phyloP scores from a whole-genome alignment of 176 grass and related monocot genomes.

The Metroxylon sagu region DNA sequence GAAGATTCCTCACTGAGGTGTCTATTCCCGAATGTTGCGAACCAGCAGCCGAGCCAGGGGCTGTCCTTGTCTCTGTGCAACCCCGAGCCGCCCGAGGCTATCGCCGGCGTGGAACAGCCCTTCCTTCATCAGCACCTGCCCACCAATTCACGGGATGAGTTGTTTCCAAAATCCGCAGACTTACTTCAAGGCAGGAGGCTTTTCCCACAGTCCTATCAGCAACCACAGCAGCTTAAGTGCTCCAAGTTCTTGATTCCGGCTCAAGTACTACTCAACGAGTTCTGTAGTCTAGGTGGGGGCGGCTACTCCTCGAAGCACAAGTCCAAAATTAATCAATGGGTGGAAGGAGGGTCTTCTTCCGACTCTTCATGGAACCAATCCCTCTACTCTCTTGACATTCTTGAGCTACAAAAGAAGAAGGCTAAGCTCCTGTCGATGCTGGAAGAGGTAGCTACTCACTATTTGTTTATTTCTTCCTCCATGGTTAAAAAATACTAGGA shows the following conservation, averaged over 20 bases:
- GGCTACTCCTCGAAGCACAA: conserved; percentile 16
- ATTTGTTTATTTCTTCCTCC: too few relatives aligned
- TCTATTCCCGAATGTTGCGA: not conserved
- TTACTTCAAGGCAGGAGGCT: not conserved
- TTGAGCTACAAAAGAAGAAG: conserved; percentile 84
- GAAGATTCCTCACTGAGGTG: conserved; percentile 15
- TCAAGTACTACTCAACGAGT: conserved; percentile 69
- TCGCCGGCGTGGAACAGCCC: not conserved
- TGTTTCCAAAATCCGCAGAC: not conserved
- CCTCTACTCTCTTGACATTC: conserved; percentile 48
- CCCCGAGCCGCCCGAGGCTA: not conserved
- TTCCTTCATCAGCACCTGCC: not conserved
- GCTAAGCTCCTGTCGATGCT: conserved; percentile 84
- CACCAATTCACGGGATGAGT: not conserved
- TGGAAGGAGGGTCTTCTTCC: conserved; percentile 38
- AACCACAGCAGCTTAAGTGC: conserved; percentile 31
- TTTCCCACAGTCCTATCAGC: not conserved
- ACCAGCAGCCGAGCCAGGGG: not conserved
- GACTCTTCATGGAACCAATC: conserved; percentile 33
- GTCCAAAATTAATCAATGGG: conserved; percentile 18
- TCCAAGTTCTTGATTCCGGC: conserved; percentile 66
- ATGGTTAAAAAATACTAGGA: too few relatives aligned
- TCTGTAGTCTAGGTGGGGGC: conserved; percentile 56
- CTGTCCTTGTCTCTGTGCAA: conserved; percentile 19
- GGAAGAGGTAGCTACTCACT: conserved; percentile 59